phyloP scores from a whole-genome alignment of 768 basidiomycete species.

The Heimioporus sp. region DNA sequence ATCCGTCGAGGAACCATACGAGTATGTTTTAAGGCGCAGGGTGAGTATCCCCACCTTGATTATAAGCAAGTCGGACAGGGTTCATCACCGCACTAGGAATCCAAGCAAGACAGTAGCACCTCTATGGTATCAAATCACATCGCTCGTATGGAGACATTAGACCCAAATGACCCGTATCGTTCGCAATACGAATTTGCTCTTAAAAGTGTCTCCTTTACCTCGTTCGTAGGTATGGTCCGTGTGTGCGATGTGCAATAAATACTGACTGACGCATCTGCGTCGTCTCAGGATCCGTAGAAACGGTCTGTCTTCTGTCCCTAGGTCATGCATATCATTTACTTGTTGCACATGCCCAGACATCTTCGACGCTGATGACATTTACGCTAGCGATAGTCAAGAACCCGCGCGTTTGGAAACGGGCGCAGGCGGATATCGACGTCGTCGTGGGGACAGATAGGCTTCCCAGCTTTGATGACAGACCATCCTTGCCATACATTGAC shows the following conservation, averaged over 20 bases:
- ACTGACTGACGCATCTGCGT: no score
- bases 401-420: no score
- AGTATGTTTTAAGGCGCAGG: background rate
- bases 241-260: background rate
- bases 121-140: constrained; percentile 15
- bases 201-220: constrained; percentile 7
- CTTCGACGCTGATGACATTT: background rate
- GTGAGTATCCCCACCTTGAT: background rate
- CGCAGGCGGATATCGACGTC: no score
- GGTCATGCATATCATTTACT: background rate
- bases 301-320: background rate
- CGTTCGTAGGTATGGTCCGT: constrained; percentile 8
- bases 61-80: background rate
- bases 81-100: background rate
- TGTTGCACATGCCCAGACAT: constrained; percentile 4
- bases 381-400: background rate
- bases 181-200: constrained; percentile 4
- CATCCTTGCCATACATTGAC: no score
- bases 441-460: no score
- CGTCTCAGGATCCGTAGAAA: constrained; percentile 5
- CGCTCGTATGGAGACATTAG: constrained; percentile 15
- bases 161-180: background rate
- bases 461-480: no score
- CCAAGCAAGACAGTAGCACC: background rate
- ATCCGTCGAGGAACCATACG: constrained; percentile 1